Base-by-base conservation (phyloP, 805 yeast genomes). In the Ogataea angusta region DNA sequence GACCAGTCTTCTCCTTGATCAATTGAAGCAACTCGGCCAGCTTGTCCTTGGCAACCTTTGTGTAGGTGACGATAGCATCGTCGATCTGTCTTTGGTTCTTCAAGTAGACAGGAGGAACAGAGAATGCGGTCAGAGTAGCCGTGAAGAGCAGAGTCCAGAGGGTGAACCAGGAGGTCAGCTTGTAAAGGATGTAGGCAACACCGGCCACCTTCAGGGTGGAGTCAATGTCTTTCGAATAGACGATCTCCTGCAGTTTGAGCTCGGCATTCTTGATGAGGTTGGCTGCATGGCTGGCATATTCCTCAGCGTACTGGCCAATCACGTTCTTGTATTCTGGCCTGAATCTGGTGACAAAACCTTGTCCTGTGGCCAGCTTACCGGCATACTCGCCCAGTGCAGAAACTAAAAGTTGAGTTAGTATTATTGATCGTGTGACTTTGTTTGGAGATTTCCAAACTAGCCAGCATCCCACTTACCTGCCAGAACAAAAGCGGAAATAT, bases 81-180 rank as follows among this genome's bases (percentile, higher is more conserved):
- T 85, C 89, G 57, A 90, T 84, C 70, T 85, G 82, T 57, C 73
- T 73, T 73, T 87, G 81, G 76, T 85, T 80, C 52, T 73, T 73
- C 54, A 76, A 67, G 72, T 90, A 91, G 47, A 83, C 57, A 21
- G 75, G 76, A 44, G 98, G 98, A 32, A 76, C 68, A 31, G 95
- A 65, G 74, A 91, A 91, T 12, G 83, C 73, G 15, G 70, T 58
- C 35, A 85, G 63, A 35, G 81, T 79, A 31, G 78, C 62, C 36
- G 76, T 60, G 52, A 83, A 70, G 22, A 80, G 55, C 52, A 89
- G 64, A 21, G 83, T 70, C 76, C 82, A 84, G 42, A 90, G 63
- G 17, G 95, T 77, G 62, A 89, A 69, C 76, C 81, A 71, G 23
- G 86, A 79, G 49, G 95, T 84, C 55, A 89, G 66, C 64, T 80